A percentile compares a stretch with the other conserved stretches of the same genome.
Conservation (phyloP, 129 eudicot species). For the Solidago caesia region DNA sequence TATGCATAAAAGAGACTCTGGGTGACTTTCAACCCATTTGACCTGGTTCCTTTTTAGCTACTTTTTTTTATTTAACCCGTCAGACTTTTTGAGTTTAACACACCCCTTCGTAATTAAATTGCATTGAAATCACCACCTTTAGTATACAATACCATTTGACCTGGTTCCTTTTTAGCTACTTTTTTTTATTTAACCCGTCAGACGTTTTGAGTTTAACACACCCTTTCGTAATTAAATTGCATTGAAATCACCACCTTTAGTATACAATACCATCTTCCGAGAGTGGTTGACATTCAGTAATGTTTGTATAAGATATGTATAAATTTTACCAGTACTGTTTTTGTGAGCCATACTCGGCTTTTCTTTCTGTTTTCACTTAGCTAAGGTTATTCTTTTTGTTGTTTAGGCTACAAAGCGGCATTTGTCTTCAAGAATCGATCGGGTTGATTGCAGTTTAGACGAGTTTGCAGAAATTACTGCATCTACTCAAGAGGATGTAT, state of each 20-base stretch:
- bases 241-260: not conserved
- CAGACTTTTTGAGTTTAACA: not conserved
- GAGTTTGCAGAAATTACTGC: slow-evolving; percentile 54
- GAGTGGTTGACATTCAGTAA: slow-evolving; percentile 2
- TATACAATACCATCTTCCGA: too few species aligned
- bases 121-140: not conserved
- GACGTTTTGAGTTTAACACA: not conserved
- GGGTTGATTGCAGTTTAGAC: slow-evolving; percentile 55
- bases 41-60: not conserved
- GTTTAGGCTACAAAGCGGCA: slow-evolving; percentile 65
- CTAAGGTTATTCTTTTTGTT: not conserved
- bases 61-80: not conserved
- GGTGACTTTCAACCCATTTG: not conserved
- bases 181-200: not conserved
- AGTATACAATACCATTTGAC: not conserved
- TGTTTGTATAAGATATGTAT: not conserved
- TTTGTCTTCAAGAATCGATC: slow-evolving; percentile 70
- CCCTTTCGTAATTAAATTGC: not conserved
- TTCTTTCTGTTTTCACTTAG: not conserved
- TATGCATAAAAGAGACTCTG: not conserved
- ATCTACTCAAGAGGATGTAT: slow-evolving; percentile 69
- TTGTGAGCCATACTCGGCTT: not conserved
- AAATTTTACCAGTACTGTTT: not conserved
- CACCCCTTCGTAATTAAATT: not conserved
- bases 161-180: not conserved